phyloP scores from a whole-genome alignment of 306 rosid species.

The Psophocarpus tetragonolobus region DNA sequence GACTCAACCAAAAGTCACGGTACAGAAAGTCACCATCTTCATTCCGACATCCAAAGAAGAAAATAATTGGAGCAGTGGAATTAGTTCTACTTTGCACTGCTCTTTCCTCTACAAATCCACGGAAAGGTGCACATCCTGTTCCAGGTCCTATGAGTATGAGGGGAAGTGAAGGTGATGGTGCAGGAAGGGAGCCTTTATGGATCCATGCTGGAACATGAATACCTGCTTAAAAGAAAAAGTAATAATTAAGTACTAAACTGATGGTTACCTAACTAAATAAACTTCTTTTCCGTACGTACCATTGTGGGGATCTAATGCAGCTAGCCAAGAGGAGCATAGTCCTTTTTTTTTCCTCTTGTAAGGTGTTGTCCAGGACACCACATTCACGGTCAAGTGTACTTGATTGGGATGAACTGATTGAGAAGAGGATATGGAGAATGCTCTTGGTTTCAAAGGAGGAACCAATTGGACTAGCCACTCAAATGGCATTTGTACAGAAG shows the following conservation, averaged over 20 bases:
- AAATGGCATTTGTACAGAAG: constrained; percentile 88
- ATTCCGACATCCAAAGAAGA: constrained; percentile 86
- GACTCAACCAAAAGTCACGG: constrained; percentile 73
- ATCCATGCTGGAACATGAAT: constrained; percentile 69
- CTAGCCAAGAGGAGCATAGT: constrained; percentile 90
- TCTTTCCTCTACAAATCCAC: constrained; percentile 86
- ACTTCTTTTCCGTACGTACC: constrained; percentile 39
- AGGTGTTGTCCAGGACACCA: constrained; percentile 81
- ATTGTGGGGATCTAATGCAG: constrained; percentile 63
- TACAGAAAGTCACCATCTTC: constrained; percentile 74
- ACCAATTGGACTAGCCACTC: constrained; percentile 95
- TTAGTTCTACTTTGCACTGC: constrained; percentile 53
- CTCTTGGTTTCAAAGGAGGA: constrained; percentile 82
- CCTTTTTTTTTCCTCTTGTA: constrained; percentile 75
- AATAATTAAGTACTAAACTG: constrained; percentile 11
- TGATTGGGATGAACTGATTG: constrained; percentile 68
- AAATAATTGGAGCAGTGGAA: constrained; percentile 68
- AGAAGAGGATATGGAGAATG: constrained; percentile 88
- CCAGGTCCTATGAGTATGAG: constrained; percentile 92
- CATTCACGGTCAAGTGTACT: constrained; percentile 84
- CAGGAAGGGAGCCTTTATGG: constrained; percentile 77
- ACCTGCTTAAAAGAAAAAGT: constrained; percentile 48
- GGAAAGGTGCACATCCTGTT: constrained; percentile 93
- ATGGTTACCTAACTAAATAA: background rate
- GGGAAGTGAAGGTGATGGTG: constrained; percentile 80